phyloP scores from a whole-genome alignment of 352 stramenopile species.

The Pseudoperonospora humuli region DNA sequence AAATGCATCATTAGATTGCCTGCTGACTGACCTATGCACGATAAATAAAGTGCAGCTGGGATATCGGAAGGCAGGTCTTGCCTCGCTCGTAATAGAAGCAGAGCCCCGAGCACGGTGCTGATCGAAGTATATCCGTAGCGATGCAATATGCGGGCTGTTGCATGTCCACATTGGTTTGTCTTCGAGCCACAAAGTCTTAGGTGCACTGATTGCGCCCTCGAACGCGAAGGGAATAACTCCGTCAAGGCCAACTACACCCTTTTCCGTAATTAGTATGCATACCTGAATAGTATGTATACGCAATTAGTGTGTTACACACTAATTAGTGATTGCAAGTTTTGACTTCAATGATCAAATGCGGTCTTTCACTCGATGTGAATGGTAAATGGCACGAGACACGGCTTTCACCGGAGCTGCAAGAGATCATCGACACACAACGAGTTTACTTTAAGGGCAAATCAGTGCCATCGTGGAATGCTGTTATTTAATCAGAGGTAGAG shows the following conservation, averaged over 20 bases:
- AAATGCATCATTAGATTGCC: constrained; percentile 1
- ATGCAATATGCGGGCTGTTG: constrained; percentile 3
- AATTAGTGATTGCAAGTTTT: too few species aligned
- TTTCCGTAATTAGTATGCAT: too few species aligned
- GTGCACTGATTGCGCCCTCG: too few species aligned
- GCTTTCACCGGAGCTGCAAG: too few species aligned
- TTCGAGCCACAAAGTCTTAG: neutral
- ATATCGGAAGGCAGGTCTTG: neutral
- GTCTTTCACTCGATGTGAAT: too few species aligned
- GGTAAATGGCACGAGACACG: too few species aligned
- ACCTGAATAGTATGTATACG: too few species aligned
- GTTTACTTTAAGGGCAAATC: too few species aligned
- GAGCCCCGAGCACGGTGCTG: constrained; percentile 1
- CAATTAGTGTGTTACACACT: constrained; percentile 1
- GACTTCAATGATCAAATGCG: too few species aligned
- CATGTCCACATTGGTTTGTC: constrained; percentile 3
- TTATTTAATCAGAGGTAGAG: too few species aligned
- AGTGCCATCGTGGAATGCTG: too few species aligned
- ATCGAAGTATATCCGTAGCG: constrained; percentile 4
- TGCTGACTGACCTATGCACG: neutral
- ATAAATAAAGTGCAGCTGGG: constrained; percentile 3
- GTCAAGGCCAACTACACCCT: constrained; percentile 1
- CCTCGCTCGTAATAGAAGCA: constrained; percentile 1
- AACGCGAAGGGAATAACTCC: neutral
- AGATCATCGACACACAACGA: too few species aligned